Conservation (phyloP, 768 basidiomycete species). For the Tricholoma saponaceum region DNA sequence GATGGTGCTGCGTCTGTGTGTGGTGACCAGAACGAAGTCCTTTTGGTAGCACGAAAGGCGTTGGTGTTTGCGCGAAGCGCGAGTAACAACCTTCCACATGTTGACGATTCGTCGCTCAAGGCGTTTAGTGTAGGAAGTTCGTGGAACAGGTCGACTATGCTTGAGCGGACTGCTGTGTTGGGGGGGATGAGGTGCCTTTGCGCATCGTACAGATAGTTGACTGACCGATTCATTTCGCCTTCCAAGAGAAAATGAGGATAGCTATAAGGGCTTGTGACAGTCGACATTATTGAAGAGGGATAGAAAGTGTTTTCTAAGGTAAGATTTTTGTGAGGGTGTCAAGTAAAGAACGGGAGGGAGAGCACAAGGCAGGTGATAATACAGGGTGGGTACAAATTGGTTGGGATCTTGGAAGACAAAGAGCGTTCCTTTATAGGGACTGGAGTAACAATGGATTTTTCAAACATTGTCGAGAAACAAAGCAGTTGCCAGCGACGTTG, state of each 20-base stretch:
- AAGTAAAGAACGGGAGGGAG: not conserved
- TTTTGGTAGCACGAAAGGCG: slow-evolving; percentile 51
- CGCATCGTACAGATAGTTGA: not conserved
- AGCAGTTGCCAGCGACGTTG: not conserved
- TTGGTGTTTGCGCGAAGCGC: slow-evolving; percentile 44
- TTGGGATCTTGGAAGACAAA: not conserved
- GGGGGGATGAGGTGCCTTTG: not conserved
- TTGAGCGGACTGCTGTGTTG: not conserved
- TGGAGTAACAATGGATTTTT: not conserved
- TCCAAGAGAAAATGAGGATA: not conserved
- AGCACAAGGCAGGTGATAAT: not conserved
- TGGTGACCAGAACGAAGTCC: slow-evolving; percentile 60
- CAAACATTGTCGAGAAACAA: not conserved
- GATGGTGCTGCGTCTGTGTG: slow-evolving; percentile 49
- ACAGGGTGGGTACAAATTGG: not conserved
- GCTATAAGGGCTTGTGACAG: not conserved
- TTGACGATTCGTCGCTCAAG: slow-evolving; percentile 56
- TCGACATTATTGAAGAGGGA: not conserved
- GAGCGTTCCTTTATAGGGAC: not conserved
- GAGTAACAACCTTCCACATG: slow-evolving; percentile 60
- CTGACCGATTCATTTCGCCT: not conserved
- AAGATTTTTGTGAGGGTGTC: not conserved
- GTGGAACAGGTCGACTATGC: not conserved
- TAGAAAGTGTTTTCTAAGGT: not conserved
- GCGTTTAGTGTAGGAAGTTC: slow-evolving; percentile 35